Conservation (phyloP, 2,329 filamentous ascomycete species). For the Blastomyces emzantsi region DNA sequence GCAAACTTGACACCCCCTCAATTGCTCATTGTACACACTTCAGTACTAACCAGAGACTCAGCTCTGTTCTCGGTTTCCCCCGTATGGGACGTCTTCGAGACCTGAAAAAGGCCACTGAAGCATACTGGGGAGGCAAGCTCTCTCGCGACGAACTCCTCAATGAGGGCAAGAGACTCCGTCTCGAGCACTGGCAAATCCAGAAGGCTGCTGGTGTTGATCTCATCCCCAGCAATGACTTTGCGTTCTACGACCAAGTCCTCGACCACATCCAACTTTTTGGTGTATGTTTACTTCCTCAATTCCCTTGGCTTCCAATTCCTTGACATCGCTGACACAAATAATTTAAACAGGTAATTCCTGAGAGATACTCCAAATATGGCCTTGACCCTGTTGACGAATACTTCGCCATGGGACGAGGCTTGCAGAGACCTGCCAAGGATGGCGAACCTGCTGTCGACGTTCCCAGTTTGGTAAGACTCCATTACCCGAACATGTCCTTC, state of each 20-base stretch:
- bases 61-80: constrained; percentile 90
- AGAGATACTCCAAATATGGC: constrained; percentile 85
- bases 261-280: constrained; percentile 98
- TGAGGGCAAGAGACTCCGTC: constrained; percentile 94
- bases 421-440: constrained; percentile 67
- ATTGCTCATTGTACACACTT: background rate
- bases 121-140: constrained; percentile 94
- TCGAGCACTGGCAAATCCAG: constrained; percentile 99
- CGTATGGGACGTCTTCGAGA: constrained; percentile 98
- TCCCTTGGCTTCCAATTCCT: too few relatives aligned
- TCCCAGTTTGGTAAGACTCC: constrained; percentile 57
- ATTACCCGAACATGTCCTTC: constrained; percentile 5
- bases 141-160: constrained; percentile 81
- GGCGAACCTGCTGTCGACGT: constrained; percentile 61
- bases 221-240: constrained; percentile 99
- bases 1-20: constrained; percentile 17
- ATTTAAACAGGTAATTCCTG: constrained; percentile 62
- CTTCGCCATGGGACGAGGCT: constrained; percentile 99
- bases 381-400: constrained; percentile 89
- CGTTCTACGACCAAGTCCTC: constrained; percentile 95
- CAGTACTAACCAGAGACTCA: constrained; percentile 19
- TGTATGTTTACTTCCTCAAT: constrained; percentile 46
- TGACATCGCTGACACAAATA: background rate
- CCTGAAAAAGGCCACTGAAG: constrained; percentile 99
- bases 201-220: constrained; percentile 95